Evolutionary conservation across 495 filamentous ascomycete genomes (phyloP).

Genomic region (Penicillium canescens): DNA sequence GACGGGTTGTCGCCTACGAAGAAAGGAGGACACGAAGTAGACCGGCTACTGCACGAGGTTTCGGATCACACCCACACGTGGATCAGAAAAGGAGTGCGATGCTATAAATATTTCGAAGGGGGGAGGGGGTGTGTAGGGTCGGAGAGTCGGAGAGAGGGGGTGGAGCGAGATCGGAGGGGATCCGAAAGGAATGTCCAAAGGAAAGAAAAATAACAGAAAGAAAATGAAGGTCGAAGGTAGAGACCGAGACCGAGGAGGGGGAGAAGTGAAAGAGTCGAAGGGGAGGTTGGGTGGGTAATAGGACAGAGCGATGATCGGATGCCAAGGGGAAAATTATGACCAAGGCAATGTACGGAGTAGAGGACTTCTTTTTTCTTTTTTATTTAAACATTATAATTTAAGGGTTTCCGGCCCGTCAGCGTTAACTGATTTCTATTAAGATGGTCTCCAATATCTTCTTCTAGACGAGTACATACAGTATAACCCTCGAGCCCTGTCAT

Average conservation of each 20-base stretch:
- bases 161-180: conserved; percentile 9
- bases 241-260: conserved; percentile 7
- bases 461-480: too few relatives aligned
- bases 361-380: neutral
- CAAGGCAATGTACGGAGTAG: neutral
- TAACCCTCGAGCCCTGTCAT: too few relatives aligned
- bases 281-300: conserved; percentile 24
- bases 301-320: conserved; percentile 24
- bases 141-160: conserved; percentile 20
- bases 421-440: too few relatives aligned
- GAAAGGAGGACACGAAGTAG: conserved; percentile 18
- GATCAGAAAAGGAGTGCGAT: conserved; percentile 20
- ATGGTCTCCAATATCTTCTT: too few relatives aligned
- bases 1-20: conserved; percentile 23
- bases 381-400: neutral
- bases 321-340: conserved; percentile 12
- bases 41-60: conserved; percentile 42
- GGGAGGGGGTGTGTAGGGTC: conserved; percentile 4
- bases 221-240: conserved; percentile 11
- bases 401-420: too few relatives aligned
- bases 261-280: conserved; percentile 9
- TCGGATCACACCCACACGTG: conserved; percentile 25
- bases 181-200: conserved; percentile 22
- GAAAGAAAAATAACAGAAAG: conserved; percentile 14
- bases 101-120: conserved; percentile 24